Base-by-base conservation (phyloP, 768 basidiomycete species). In the Boletus sp. region DNA sequence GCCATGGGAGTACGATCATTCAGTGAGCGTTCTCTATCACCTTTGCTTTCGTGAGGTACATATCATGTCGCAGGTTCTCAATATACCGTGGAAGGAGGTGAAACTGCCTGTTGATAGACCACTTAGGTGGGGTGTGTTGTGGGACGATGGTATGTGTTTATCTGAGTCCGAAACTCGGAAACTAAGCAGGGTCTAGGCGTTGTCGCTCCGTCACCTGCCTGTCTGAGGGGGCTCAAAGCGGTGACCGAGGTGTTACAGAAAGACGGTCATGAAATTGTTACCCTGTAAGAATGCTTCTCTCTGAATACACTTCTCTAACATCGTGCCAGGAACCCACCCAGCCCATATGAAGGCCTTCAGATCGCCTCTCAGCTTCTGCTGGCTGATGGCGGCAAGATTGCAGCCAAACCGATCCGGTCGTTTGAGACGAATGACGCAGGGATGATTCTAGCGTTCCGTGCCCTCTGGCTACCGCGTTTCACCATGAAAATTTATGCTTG, bases 1-100 rank as follows among this genome's bases (percentile, higher is more conserved):
- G 51, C 84, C 87, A 15, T 88, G 85, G 84, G 73, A 76, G 15
- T 87, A 87, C 55, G 87, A 88, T 62, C 79, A 82, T 53, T 62
- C 62, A 4, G 77, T 77, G 53, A 64, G 67, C 53, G 21, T 29
- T 17, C n/a, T 40, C 7, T 11, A 7, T 32, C 4, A 0, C n/a
- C 15, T 27, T 17, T 17, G 15, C 7, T n/a, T 33, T 29, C 13
- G 9, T 9, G 35, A 11, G 21, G 10, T 34, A 15, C 21, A 34
- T 34, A 35, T 30, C 19, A 48, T 30, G 14, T 38, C n/a, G 29
- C 37, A 76, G 74, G 68, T 64, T 33, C 60, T 63, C 19, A 59
- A 68, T 37, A 68, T 78, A 19, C 75, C 77, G 1, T 74, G 66
- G 67, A 63, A 64, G 50, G 61, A 68, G 4, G 68, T 75, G 77